phyloP scores from a whole-genome alignment of 371 early-diverging fungal genomes.

The Rhizopus arrhizus region DNA sequence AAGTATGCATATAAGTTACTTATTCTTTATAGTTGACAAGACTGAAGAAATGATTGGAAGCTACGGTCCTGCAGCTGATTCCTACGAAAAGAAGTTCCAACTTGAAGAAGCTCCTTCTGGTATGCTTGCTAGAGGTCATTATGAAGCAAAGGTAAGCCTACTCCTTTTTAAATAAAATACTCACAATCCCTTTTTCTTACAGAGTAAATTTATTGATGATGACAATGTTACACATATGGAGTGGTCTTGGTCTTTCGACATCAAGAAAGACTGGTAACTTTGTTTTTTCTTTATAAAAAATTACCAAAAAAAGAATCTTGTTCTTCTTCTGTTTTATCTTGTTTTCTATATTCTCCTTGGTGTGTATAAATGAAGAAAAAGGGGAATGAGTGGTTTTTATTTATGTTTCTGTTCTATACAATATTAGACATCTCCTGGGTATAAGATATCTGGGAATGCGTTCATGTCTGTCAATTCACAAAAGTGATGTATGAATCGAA shows the following conservation, averaged over 20 bases:
- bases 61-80: constrained; percentile 80
- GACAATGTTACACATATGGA: constrained; percentile 62
- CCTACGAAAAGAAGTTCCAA: constrained; percentile 85
- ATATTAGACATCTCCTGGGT: constrained; percentile 19
- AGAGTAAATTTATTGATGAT: constrained; percentile 68
- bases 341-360: too few species aligned
- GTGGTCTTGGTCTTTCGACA: constrained; percentile 70
- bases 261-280: constrained; percentile 71
- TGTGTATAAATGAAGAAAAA: too few species aligned
- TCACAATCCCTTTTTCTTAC: constrained; percentile 1
- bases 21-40: constrained; percentile 72
- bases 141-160: constrained; percentile 71
- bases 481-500: constrained; percentile 52
- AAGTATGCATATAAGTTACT: too few species aligned
- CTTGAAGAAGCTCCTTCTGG: constrained; percentile 90
- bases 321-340: too few species aligned
- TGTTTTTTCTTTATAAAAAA: neutral
- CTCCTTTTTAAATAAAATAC: neutral
- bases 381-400: neutral
- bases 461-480: constrained; percentile 52
- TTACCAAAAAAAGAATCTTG: neutral
- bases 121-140: constrained; percentile 88
- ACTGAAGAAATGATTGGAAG: constrained; percentile 95
- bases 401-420: neutral
- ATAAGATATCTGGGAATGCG: constrained; percentile 29